phyloP scores from a whole-genome alignment of 2,329 filamentous ascomycete genomes.

The Talaromyces sp. region DNA sequence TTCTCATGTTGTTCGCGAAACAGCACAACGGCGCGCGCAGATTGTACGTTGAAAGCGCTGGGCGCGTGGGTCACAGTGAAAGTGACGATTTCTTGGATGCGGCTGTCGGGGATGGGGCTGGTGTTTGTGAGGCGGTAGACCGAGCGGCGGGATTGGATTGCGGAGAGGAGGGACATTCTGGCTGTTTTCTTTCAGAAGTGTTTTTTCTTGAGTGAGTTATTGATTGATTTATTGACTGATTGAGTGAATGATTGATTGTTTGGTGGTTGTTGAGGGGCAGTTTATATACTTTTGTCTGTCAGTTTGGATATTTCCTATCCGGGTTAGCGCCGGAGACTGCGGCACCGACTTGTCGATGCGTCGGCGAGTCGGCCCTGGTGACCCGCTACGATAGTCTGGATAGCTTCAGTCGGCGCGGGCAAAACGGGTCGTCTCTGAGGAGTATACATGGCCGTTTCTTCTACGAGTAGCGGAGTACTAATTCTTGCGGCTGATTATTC shows the following conservation, averaged over 20 bases:
- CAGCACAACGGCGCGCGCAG: conserved; percentile 48
- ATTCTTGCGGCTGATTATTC: too few species aligned
- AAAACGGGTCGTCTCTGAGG: too few species aligned
- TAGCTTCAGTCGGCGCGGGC: background rate
- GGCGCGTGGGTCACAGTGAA: background rate
- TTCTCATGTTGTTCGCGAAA: background rate
- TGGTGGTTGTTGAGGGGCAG: background rate
- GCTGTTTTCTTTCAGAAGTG: background rate
- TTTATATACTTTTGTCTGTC: background rate
- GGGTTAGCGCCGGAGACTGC: background rate
- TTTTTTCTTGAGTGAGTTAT: too few species aligned
- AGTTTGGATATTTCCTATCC: background rate
- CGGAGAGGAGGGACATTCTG: background rate
- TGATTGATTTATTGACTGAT: background rate
- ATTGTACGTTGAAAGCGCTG: conserved; percentile 53
- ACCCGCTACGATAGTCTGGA: background rate
- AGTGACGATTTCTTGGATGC: background rate
- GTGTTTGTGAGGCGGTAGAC: background rate
- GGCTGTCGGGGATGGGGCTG: background rate
- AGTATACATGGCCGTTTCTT: too few species aligned
- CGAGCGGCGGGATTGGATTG: background rate
- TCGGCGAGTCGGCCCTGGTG: background rate
- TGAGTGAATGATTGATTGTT: background rate
- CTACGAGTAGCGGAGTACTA: too few species aligned
- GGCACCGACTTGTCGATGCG: background rate